A percentile compares a stretch with the other conserved stretches of the same genome.
Conservation (phyloP, 345 rosid species). For the Citrus mangshanensis region DNA sequence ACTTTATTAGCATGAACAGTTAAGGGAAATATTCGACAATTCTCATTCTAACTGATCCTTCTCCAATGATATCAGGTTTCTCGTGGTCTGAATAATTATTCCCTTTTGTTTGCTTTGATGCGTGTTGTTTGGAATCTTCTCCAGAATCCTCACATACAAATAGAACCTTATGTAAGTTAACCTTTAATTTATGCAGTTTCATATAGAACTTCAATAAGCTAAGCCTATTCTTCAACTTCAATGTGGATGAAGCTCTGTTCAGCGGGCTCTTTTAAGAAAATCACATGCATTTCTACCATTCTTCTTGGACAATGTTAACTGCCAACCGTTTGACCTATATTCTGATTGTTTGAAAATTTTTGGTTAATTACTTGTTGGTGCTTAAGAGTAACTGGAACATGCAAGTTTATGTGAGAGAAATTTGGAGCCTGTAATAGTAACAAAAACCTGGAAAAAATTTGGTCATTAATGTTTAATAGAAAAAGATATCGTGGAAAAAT, state of each 20-base stretch:
- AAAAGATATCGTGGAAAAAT: not conserved
- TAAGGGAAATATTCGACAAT: not conserved
- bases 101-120: conserved; percentile 89
- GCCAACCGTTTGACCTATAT: not conserved
- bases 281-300: not conserved
- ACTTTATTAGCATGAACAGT: not conserved
- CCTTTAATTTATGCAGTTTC: conserved; percentile 10
- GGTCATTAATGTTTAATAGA: not conserved
- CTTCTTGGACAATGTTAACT: not conserved
- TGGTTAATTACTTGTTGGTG: not conserved
- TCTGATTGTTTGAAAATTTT: not conserved
- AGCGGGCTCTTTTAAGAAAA: not conserved
- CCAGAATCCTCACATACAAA: conserved; percentile 80
- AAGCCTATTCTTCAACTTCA: not conserved
- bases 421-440: not conserved
- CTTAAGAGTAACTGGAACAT: not conserved
- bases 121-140: conserved; percentile 84
- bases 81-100: conserved; percentile 75
- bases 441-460: not conserved
- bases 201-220: not conserved
- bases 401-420: not conserved
- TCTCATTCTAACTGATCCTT: conserved; percentile 19
- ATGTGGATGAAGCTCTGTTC: not conserved
- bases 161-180: conserved; percentile 92
- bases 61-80: conserved; percentile 59